Evolutionary conservation across 140 eudicot genomes (phyloP).

Genomic region (Stevia rebaudiana): DNA sequence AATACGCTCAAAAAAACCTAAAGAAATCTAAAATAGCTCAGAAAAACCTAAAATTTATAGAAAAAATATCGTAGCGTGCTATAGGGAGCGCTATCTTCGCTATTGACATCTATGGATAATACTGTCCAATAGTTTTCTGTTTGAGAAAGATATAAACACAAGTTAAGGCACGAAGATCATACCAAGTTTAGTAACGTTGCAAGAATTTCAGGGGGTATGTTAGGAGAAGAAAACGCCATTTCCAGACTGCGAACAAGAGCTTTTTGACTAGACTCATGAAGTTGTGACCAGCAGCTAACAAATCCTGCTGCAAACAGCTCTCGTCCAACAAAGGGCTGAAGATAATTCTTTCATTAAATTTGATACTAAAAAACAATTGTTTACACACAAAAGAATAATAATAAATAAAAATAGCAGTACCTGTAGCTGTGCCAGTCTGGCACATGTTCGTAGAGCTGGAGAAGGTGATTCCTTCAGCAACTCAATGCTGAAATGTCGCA

Average conservation of each 20-base stretch:
- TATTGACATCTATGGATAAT: too few species aligned
- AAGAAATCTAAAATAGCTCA: too few species aligned
- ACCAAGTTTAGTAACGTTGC: conserved; percentile 98
- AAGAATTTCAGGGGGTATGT: conserved; percentile 94
- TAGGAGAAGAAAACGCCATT: conserved; percentile 98
- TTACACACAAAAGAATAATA: too few species aligned
- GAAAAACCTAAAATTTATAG: too few species aligned
- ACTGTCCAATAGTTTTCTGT: too few species aligned
- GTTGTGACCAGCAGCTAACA: conserved; percentile 97
- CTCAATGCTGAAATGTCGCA: conserved; percentile 98
- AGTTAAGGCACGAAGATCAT: conserved; percentile 15
- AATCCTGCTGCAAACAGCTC: conserved; percentile 98
- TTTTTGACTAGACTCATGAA: conserved; percentile 72
- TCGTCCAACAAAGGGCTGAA: conserved; percentile 97
- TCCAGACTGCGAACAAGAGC: conserved; percentile 83
- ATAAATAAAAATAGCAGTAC: conserved; percentile 25
- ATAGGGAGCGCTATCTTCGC: too few species aligned
- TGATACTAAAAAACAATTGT: background rate
- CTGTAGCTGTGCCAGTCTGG: conserved; percentile 97
- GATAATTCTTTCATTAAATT: conserved; percentile 21
- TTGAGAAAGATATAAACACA: background rate
- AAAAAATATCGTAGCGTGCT: too few species aligned
- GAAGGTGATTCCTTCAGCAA: conserved; percentile 93
- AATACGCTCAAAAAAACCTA: too few species aligned
- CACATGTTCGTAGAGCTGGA: conserved; percentile 93